Conservation (phyloP, 1,284 basidiomycete species). For the Pyrrhoderma lamaoense region DNA sequence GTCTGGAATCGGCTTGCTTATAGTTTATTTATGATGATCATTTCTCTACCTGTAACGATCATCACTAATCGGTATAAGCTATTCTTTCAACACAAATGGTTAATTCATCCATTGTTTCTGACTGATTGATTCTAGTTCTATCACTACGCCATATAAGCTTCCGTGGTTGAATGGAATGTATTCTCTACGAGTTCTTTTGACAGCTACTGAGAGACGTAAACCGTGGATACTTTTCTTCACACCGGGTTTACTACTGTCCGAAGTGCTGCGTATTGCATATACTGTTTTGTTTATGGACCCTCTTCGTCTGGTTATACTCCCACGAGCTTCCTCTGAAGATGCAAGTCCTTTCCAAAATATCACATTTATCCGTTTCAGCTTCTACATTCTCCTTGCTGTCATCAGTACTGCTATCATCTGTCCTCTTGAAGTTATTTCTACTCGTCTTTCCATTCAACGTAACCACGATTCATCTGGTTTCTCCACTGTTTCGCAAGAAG, state of each 20-base stretch:
- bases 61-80: constrained; percentile 71
- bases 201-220: constrained; percentile 71
- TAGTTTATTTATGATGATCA: constrained; percentile 59
- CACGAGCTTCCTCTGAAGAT: constrained; percentile 32
- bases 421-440: constrained; percentile 79
- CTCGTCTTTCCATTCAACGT: constrained; percentile 76
- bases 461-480: constrained; percentile 70
- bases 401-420: constrained; percentile 60
- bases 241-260: constrained; percentile 70
- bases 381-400: constrained; percentile 58
- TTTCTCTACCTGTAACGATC: constrained; percentile 74
- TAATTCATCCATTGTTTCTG: constrained; percentile 1
- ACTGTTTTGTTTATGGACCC: constrained; percentile 62
- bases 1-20: constrained; percentile 57
- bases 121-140: constrained; percentile 43
- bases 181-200: constrained; percentile 69
- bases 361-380: constrained; percentile 33
- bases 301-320: constrained; percentile 60
- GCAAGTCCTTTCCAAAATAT: constrained; percentile 32
- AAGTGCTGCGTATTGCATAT: constrained; percentile 60
- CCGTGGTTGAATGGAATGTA: constrained; percentile 56
- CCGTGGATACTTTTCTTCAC: constrained; percentile 82
- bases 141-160: constrained; percentile 81
- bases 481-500: constrained; percentile 64
- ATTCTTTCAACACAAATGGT: constrained; percentile 1